phyloP scores from a whole-genome alignment of 2,329 filamentous ascomycete genomes.

The Lachnellula arida region DNA sequence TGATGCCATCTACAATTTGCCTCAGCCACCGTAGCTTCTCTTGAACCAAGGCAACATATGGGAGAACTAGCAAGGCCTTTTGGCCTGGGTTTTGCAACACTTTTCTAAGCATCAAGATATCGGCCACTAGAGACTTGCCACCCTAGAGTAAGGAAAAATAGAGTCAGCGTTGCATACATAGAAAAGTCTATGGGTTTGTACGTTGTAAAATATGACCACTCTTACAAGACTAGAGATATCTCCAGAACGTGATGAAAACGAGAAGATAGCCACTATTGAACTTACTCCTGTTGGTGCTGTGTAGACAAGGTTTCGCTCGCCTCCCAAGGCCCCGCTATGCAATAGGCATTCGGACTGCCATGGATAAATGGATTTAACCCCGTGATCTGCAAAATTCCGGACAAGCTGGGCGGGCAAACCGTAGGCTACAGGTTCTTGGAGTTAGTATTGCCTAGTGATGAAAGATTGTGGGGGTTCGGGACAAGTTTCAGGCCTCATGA shows the following conservation, averaged over 20 bases:
- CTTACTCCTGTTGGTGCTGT: slow-evolving; percentile 63
- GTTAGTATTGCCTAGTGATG: too few species aligned
- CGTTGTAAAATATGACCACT: neutral
- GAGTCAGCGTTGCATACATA: neutral
- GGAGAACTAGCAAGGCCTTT: slow-evolving; percentile 69
- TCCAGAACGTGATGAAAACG: neutral
- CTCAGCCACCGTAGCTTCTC: slow-evolving; percentile 74
- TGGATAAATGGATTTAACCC: slow-evolving; percentile 70
- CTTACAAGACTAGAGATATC: neutral
- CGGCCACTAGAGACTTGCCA: slow-evolving; percentile 71
- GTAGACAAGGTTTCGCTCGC: slow-evolving; percentile 69
- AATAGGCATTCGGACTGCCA: slow-evolving; percentile 75
- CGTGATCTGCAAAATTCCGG: slow-evolving; percentile 58
- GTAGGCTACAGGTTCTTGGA: slow-evolving; percentile 40
- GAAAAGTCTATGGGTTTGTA: neutral
- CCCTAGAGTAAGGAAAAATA: slow-evolving; percentile 35
- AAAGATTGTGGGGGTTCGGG: too few species aligned
- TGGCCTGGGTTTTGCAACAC: slow-evolving; percentile 58
- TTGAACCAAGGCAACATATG: slow-evolving; percentile 75
- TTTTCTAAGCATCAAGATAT: slow-evolving; percentile 67
- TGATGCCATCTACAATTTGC: slow-evolving; percentile 57
- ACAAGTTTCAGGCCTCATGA: too few species aligned
- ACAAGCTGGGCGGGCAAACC: slow-evolving; percentile 56
- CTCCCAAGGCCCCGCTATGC: slow-evolving; percentile 59
- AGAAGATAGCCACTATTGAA: neutral